Evolutionary conservation across 2,329 filamentous ascomycete species (phyloP), one percentile per base, ranked within the genome.

Genomic region (Calonectria crousiana): DNA sequence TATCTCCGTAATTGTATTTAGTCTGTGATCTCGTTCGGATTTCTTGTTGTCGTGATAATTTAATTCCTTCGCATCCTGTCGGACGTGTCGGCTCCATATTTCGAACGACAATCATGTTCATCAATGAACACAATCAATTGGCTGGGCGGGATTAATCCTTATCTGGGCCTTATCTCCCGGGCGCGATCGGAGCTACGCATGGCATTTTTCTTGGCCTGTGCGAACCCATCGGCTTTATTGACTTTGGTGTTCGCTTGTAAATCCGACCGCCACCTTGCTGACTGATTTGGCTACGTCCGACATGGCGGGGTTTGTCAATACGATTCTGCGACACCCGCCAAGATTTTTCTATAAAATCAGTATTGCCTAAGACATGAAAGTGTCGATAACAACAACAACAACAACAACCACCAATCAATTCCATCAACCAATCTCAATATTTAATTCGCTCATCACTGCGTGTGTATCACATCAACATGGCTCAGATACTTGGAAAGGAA

Each of bases 401-500:
- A 28, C 34, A 41, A 11, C 34, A 62, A 28, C 8, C 13, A 30
- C 5, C 14, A 20, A 26, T 38, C 23, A 14, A 62, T 28, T 28
- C 10, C 16, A 28, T 23, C n/a, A 47, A 47, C 11, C 23, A 41
- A 20, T 18, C 6, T 26, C n/a, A 38, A 18, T 13, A 38, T 20
- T 18, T 14, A 1, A 36, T 5, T 9, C 10, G 13, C 9, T 47
- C 44, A 47, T 11, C n/a, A 47, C 44, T 23, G 2, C 18, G 13
- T 23, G 13, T 23, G 13, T 10, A 23, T 4, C 34, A 38, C 28
- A 20, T 10, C 52, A 77, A 36, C 16, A 81, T 81, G 80, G 28
- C 72, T 72, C 72, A 77, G 11, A 79, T 89, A 73, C 80, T 86
- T 28, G 86, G 85, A 76, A 87, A 86, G 75, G 79, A 85, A 78